Conservation (phyloP, 2,329 filamentous ascomycete species). For the Gaeumannomyces sp. region DNA sequence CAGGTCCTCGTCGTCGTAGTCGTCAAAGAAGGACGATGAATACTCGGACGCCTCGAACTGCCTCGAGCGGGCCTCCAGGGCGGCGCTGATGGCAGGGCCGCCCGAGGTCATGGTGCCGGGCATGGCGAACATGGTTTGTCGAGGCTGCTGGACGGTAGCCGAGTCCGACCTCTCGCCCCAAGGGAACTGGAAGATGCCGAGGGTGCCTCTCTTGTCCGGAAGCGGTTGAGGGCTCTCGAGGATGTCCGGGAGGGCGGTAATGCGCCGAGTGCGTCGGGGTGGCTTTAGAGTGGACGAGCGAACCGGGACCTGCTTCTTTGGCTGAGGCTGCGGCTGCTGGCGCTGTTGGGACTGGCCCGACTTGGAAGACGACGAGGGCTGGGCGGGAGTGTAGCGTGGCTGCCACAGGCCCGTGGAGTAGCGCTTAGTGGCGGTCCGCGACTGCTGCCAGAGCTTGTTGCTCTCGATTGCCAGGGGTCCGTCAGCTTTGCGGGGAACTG, state of each 20-base stretch:
- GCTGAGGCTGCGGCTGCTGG: neutral
- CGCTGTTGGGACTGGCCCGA: neutral
- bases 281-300: slow-evolving; percentile 47
- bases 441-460: slow-evolving; percentile 33
- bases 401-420: slow-evolving; percentile 26
- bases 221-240: slow-evolving; percentile 55
- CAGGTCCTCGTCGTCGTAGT: slow-evolving; percentile 47
- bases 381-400: slow-evolving; percentile 20
- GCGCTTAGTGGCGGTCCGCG: slow-evolving; percentile 15
- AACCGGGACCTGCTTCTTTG: slow-evolving; percentile 15
- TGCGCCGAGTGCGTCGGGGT: slow-evolving; percentile 46
- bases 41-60: slow-evolving; percentile 35
- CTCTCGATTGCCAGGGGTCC: slow-evolving; percentile 31
- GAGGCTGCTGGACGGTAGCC: slow-evolving; percentile 34
- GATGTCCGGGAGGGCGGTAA: slow-evolving; percentile 58
- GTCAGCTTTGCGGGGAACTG: slow-evolving; percentile 26
- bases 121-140: slow-evolving; percentile 35
- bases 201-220: slow-evolving; percentile 49
- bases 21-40: slow-evolving; percentile 52
- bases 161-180: slow-evolving; percentile 59
- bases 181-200: slow-evolving; percentile 61
- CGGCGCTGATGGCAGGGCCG: slow-evolving; percentile 23
- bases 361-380: neutral
- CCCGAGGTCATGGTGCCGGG: slow-evolving; percentile 45
- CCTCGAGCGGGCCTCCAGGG: slow-evolving; percentile 26